phyloP scores from a whole-genome alignment of 768 basidiomycete genomes.

The Psilocybe cyanescens region DNA sequence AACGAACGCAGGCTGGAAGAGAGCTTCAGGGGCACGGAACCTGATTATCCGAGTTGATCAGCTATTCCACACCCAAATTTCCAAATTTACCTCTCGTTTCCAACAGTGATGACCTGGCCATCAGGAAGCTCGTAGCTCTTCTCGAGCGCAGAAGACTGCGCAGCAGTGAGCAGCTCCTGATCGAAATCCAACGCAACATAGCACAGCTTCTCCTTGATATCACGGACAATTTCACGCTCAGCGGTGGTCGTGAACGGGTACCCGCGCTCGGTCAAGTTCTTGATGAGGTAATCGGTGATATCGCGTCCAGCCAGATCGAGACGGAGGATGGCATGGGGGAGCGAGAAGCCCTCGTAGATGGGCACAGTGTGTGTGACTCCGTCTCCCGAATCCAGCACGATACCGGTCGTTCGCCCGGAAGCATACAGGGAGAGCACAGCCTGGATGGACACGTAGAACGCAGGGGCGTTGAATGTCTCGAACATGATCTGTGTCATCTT shows the following conservation, averaged over 20 bases:
- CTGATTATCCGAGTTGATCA: constrained; percentile 51
- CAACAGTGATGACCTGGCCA: constrained; percentile 95
- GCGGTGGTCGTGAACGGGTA: constrained; percentile 95
- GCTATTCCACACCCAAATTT: constrained; percentile 37
- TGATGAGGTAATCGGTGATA: constrained; percentile 82
- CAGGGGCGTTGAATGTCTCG: constrained; percentile 92
- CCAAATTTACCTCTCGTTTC: constrained; percentile 84
- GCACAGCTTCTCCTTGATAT: constrained; percentile 97
- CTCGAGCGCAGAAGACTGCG: constrained; percentile 87
- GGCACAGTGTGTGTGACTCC: constrained; percentile 97
- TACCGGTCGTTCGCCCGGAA: constrained; percentile 92
- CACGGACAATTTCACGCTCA: constrained; percentile 92
- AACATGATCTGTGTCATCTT: constrained; percentile 98
- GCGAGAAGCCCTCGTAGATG: constrained; percentile 92
- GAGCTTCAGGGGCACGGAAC: constrained; percentile 92
- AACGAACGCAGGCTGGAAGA: constrained; percentile 92
- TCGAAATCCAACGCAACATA: constrained; percentile 96
- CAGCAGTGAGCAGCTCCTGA: constrained; percentile 90
- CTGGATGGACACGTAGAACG: constrained; percentile 92
- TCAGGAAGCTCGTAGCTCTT: constrained; percentile 93
- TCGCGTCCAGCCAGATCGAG: constrained; percentile 94
- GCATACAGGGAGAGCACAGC: constrained; percentile 92
- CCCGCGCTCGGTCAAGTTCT: constrained; percentile 88
- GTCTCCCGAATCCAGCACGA: constrained; percentile 95
- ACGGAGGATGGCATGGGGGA: constrained; percentile 92